These are phyloP conservation scores for Haplosporangium gracile DNA, from an alignment of 192 early-diverging fungal species.

Conservation along the genomic window DNA sequence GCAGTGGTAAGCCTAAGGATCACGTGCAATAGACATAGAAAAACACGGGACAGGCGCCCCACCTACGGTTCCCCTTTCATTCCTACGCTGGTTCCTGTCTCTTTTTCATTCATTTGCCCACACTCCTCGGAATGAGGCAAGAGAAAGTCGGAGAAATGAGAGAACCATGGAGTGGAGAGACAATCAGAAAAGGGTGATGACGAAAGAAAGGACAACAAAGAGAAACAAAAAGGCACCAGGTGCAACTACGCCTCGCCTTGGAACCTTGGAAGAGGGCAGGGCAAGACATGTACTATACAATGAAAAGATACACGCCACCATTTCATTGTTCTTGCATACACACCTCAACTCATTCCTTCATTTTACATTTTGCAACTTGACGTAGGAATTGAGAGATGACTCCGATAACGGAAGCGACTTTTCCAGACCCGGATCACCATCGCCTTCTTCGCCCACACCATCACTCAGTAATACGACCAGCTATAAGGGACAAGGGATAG, in stretches of 20 bases:
- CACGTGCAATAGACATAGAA: not conserved
- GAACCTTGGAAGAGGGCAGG: too few species aligned
- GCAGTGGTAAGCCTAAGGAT: not conserved
- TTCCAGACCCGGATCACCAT: not conserved
- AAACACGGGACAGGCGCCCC: not conserved
- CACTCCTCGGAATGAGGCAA: not conserved
- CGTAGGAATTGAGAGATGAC: constrained; percentile 5
- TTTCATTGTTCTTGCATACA: not conserved
- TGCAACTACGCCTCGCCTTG: too few species aligned
- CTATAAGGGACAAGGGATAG: constrained; percentile 62
- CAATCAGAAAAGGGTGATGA: too few species aligned
- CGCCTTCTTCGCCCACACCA: not conserved
- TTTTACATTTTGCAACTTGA: not conserved
- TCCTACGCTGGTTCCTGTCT: not conserved
- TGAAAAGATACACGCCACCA: too few species aligned
- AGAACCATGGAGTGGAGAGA: too few species aligned
- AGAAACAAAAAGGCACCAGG: too few species aligned
- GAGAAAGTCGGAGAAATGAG: too few species aligned
- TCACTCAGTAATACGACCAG: not conserved
- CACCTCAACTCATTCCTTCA: not conserved
- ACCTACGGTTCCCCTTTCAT: not conserved
- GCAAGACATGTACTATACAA: too few species aligned
- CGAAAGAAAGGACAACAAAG: too few species aligned
- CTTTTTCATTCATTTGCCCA: not conserved
- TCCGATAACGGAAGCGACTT: not conserved